These are phyloP conservation scores for Ashbya aceris DNA, from an alignment of 1,139 yeast genomes.

Conservation along the genomic window DNA sequence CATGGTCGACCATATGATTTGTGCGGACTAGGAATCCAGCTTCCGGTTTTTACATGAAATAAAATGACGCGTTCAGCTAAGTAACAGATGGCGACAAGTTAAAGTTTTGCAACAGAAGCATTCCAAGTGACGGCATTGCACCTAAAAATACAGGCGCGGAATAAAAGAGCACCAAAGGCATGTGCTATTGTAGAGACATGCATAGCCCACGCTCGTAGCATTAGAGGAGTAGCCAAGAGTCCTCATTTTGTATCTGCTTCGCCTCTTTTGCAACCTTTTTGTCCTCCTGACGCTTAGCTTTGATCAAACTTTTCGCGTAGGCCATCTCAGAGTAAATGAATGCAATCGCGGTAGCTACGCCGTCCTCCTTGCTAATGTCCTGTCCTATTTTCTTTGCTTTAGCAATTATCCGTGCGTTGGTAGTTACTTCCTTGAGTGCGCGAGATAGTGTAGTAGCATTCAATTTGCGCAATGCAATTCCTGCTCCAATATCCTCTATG, in stretches of 20 bases:
- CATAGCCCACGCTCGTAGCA: no score
- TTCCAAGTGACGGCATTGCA: no score
- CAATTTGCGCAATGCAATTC: conserved; percentile 59
- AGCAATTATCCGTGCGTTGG: conserved; percentile 54
- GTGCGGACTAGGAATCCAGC: no score
- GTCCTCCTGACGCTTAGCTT: conserved; percentile 20
- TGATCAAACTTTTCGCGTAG: conserved; percentile 52
- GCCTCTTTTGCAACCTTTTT: not conserved
- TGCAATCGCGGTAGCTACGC: conserved; percentile 70
- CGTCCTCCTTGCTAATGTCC: conserved; percentile 59
- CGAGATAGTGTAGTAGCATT: conserved; percentile 53
- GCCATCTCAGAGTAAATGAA: conserved; percentile 70
- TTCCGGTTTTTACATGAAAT: no score
- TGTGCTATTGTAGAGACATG: no score
- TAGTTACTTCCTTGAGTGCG: conserved; percentile 61
- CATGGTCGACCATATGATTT: no score
- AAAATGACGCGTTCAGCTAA: no score
- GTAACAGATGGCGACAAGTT: no score
- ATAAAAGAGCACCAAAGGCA: no score
- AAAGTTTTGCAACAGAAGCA: no score
- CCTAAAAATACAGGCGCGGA: no score
- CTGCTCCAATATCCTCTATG: conserved; percentile 87
- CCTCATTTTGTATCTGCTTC: conserved; percentile 6
- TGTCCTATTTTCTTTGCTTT: conserved; percentile 57
- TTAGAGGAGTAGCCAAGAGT: conserved; percentile 13